Percentiles rank a stretch among this genome's conserved stretches.
phyloP scores from a whole-genome alignment of 1,139 yeast genomes.

The Suhomyces terraborum region DNA sequence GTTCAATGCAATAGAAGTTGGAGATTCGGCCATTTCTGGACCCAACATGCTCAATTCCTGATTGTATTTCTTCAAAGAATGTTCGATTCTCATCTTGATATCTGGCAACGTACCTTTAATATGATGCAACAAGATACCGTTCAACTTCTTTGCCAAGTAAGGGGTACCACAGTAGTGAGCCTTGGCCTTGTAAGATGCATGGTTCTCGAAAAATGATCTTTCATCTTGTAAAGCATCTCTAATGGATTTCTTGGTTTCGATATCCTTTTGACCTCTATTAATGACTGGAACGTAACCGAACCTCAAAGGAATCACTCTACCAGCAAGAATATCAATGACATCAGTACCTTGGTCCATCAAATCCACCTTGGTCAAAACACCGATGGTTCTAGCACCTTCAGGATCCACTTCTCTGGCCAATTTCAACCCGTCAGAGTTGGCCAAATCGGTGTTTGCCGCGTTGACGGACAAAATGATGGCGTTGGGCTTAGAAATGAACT shows the following conservation, averaged over 20 bases:
- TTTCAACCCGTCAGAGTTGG: conserved; percentile 95
- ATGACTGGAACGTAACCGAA: conserved; percentile 97
- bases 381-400: conserved; percentile 93
- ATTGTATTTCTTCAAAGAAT: conserved; percentile 79
- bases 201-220: conserved; percentile 70
- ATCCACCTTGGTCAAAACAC: conserved; percentile 95
- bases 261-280: conserved; percentile 96
- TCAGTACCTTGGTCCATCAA: conserved; percentile 99
- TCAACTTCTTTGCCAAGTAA: conserved; percentile 88
- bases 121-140: conserved; percentile 86
- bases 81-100: conserved; percentile 86
- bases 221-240: conserved; percentile 87
- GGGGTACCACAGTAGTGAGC: conserved; percentile 96
- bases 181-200: conserved; percentile 77
- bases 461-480: conserved; percentile 95
- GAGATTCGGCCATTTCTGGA: conserved; percentile 84
- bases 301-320: conserved; percentile 91
- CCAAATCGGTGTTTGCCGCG: conserved; percentile 96
- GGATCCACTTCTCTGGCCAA: conserved; percentile 98
- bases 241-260: conserved; percentile 82
- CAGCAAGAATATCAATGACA: conserved; percentile 93
- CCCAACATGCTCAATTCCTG: conserved; percentile 76
- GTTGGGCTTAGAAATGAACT: conserved; percentile 92
- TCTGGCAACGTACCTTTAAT: conserved; percentile 94
- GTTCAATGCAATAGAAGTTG: conserved; percentile 84